Evolutionary conservation across 2,329 filamentous ascomycete species (phyloP).

Genomic region (Sordariomycetes sp.): DNA sequence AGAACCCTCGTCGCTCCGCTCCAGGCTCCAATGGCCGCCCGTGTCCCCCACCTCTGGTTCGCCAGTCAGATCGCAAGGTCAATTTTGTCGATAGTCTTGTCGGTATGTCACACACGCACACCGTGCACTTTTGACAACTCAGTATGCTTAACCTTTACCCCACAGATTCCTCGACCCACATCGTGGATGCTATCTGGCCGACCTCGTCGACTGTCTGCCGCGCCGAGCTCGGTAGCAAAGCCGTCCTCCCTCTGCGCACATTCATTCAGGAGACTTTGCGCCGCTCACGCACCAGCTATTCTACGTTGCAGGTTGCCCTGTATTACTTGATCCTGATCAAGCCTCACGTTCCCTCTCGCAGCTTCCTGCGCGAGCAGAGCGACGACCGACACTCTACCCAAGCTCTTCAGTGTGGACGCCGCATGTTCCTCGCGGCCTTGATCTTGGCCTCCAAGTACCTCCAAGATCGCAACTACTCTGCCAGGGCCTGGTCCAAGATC

Average conservation of each 20-base stretch:
- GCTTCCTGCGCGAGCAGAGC: constrained; percentile 81
- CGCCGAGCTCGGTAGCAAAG: constrained; percentile 61
- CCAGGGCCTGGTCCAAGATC: constrained; percentile 97
- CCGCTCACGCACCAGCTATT: constrained; percentile 92
- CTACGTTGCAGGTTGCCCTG: constrained; percentile 89
- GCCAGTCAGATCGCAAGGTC: constrained; percentile 85
- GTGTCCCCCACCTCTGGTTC: constrained; percentile 66
- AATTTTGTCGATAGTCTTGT: constrained; percentile 96
- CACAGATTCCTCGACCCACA: constrained; percentile 90
- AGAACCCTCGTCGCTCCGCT: constrained; percentile 51
- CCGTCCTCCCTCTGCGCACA: constrained; percentile 79
- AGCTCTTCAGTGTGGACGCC: constrained; percentile 86
- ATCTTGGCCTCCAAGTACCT: constrained; percentile 97
- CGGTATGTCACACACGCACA: constrained; percentile 64
- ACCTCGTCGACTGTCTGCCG: constrained; percentile 73
- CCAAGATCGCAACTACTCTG: constrained; percentile 96
- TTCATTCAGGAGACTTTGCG: constrained; percentile 97
- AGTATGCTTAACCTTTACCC: constrained; percentile 21
- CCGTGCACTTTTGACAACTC: constrained; percentile 8
- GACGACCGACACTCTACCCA: constrained; percentile 63
- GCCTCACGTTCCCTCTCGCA: constrained; percentile 71
- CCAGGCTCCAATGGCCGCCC: constrained; percentile 45
- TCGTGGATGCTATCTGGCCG: constrained; percentile 96
- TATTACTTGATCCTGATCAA: constrained; percentile 96
- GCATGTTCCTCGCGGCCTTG: constrained; percentile 92